A percentile compares a stretch with the other conserved stretches of the same genome.
phyloP scores from a whole-genome alignment of 768 basidiomycete species.

The Udeniomyces megalosporus region DNA sequence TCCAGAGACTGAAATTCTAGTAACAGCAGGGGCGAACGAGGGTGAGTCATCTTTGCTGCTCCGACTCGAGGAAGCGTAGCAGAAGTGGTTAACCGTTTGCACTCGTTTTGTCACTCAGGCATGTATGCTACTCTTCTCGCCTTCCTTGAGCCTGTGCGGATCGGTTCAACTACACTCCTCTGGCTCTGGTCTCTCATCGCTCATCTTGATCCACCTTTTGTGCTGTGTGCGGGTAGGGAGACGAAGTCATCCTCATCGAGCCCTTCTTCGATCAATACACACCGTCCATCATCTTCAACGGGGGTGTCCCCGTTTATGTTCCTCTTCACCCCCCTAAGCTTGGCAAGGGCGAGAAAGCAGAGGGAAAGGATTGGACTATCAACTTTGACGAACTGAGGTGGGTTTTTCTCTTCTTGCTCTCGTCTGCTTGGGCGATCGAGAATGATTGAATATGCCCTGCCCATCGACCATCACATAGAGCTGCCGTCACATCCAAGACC shows the following conservation, averaged over 20 bases:
- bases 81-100: neutral
- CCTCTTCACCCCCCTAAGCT: slow-evolving; percentile 61
- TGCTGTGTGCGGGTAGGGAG: slow-evolving; percentile 34
- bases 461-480: slow-evolving; percentile 32
- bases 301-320: slow-evolving; percentile 81
- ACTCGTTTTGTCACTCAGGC: slow-evolving; percentile 35
- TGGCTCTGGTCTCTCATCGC: too few relatives aligned
- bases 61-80: too few relatives aligned
- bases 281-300: slow-evolving; percentile 67
- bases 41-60: slow-evolving; percentile 36
- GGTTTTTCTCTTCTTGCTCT: slow-evolving; percentile 8
- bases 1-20: slow-evolving; percentile 72
- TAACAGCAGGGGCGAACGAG: slow-evolving; percentile 95
- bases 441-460: too few relatives aligned
- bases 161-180: too few relatives aligned
- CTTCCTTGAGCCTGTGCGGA: slow-evolving; percentile 48
- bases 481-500: slow-evolving; percentile 68
- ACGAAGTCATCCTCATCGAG: slow-evolving; percentile 98
- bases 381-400: slow-evolving; percentile 77
- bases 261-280: slow-evolving; percentile 80
- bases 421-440: too few relatives aligned
- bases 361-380: slow-evolving; percentile 69
- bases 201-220: too few relatives aligned
- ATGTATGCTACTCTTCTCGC: slow-evolving; percentile 88
- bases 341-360: slow-evolving; percentile 33